Base-by-base conservation (phyloP, 169 alveolate species). In the Plasmodium sp. region DNA sequence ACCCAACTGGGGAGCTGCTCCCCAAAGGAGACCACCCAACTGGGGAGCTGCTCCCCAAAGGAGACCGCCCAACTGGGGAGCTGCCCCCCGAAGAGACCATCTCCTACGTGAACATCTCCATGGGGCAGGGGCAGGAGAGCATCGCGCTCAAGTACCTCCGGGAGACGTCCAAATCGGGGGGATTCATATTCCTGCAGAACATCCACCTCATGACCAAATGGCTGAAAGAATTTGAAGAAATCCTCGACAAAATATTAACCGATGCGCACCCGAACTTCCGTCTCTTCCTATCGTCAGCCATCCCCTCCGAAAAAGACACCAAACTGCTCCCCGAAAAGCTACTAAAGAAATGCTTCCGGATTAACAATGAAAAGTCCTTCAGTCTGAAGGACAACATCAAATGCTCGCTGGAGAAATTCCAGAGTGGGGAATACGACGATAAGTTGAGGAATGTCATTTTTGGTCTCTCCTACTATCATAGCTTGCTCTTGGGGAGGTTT, bases 111-210 rank as follows among this genome's bases (percentile, higher is more conserved):
- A 99, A 99, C 92, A 99, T 99, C 84, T 98, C 99, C 83, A 99
- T 99, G 99, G 99, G 99, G 18, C 99, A 99, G 95, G 99, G 99
- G 27, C 99, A 98, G 96, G 99, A 99, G 97, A 98, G 97, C 84
- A 96, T 98, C 56, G 99, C 99, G 51, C 96, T 98, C 73, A 97
- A 97, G 84, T 99, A 99, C 90, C 95, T 99, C n/a, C 96, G 96
- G 93, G 97, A 98, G 90, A 98, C 98, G 81, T 99, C 99, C 33
- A 92, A 97, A 83, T 96, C 97, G 81, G 99, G 99, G 51, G 98
- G 98, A 81, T 99, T 99, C 98, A 98, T 98, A 77, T 98, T 98
- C 98, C 96, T 98, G 39, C 98, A 98, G 95, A 98, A 98, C 79
- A 98, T 98, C 80, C 99, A 98, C 85, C 92, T 98, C 81, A 98